Percentiles rank a stretch among this genome's conserved stretches.
phyloP scores from a whole-genome alignment of 1,284 basidiomycete genomes.

The Xanthoconium separans region DNA sequence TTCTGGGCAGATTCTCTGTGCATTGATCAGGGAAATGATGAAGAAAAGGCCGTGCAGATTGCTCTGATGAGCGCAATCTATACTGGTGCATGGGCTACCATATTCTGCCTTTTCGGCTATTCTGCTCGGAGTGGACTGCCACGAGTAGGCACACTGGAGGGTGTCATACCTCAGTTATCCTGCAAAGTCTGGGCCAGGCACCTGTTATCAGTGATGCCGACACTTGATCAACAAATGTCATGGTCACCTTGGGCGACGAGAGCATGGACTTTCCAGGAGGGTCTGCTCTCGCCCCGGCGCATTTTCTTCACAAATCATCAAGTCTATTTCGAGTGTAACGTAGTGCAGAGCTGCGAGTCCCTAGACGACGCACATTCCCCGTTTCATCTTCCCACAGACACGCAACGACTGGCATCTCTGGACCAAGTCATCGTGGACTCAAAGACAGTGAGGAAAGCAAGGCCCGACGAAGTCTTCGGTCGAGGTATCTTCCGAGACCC shows the following conservation, averaged over 20 bases:
- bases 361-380: conserved; percentile 12
- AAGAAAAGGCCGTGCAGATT: conserved; percentile 16
- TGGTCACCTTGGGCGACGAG: conserved; percentile 11
- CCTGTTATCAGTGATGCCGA: conserved; percentile 14
- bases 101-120: conserved; percentile 7
- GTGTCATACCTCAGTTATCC: conserved; percentile 9
- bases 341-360: conserved; percentile 15
- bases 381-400: conserved; percentile 11
- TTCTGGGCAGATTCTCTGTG: conserved; percentile 23
- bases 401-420: background rate
- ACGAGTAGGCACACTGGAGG: conserved; percentile 7
- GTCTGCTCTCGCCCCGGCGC: conserved; percentile 16
- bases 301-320: conserved; percentile 25
- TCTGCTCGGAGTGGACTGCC: conserved; percentile 17
- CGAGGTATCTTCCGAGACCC: conserved; percentile 9
- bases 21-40: conserved; percentile 12
- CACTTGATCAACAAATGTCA: conserved; percentile 6
- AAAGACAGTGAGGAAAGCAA: background rate
- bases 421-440: background rate
- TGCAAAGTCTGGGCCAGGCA: conserved; percentile 1
- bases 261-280: conserved; percentile 21
- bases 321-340: conserved; percentile 21
- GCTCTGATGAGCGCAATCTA: conserved; percentile 20
- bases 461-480: background rate
- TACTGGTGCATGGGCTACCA: conserved; percentile 13